Evolutionary conservation across 2,329 filamentous ascomycete genomes (phyloP), one percentile per base, ranked within the genome.

Genomic region (Fusarium coicis): DNA sequence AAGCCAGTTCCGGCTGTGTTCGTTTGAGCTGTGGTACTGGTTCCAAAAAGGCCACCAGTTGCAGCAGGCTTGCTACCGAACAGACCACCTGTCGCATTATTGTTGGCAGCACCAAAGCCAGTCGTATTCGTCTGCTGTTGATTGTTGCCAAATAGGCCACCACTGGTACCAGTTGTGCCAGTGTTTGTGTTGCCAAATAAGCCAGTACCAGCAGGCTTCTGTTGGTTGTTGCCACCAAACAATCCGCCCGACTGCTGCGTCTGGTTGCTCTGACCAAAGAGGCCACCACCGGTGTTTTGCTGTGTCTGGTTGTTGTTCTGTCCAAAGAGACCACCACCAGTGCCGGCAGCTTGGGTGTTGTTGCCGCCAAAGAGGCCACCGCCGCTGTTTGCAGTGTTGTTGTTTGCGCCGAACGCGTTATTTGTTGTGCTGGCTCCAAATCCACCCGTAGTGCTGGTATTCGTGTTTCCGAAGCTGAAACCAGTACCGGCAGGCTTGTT

Each of bases 291-390:
- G 16, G 77, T 66, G 23, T 68, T 77, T 59, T 80, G 77, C 58
- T 80, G 77, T 23, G 78, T 72, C 54, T 78, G 75, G 70, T 78
- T 73, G 68, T 78, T 74, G 77, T 85, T 65, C 46, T 69, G 66
- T 18, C 67, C 86, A 56, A 89, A 88, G 11, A 87, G 76, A 19
- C 84, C 82, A 23, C 84, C 84, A 21, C 58, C 28, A n/a, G 42
- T 44, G n/a, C 83, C 81, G 54, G 83, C 77, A 68, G 73, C 59
- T 72, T 80, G 73, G 81, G 81, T 63, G 82, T 79, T 74, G 74
- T 77, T 78, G 42, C 85, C 86, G 30, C 85, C 86, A 60, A 89
- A 87, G 7, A 87, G 76, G 26, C 81, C 79, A 52, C 81, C 79
- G 10, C 80, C 71, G 34, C 73, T 63, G 56, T 62, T 77, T 39